Base-by-base conservation (phyloP, 1,284 basidiomycete genomes). In the Pseudozyma hubeiensis region DNA sequence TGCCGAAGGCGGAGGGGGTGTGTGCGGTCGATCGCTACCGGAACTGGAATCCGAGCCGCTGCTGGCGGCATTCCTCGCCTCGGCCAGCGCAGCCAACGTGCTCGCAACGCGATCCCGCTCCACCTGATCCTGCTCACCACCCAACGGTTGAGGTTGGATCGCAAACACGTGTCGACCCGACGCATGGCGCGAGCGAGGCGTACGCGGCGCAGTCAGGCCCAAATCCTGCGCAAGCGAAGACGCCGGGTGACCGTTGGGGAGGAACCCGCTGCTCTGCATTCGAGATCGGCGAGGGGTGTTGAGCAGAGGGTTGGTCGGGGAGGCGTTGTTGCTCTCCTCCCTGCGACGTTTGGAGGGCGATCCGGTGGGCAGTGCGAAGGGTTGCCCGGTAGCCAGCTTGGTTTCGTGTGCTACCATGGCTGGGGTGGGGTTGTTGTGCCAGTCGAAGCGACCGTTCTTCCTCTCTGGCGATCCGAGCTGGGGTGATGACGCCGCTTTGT, bases 221-320 rank as follows among this genome's bases (percentile, higher is more conserved):
- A 79, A 46, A 51, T 73, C 77, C 53, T 77, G 75, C 11, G 77
- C 77, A 7, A 79, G 63, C 11, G 77, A 79, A 6, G 77, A 79
- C 1, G 77, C 77, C 6, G 75, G 77, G 46, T 77, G 77, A 13
- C 77, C 77, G 34, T 79, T 79, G 34, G 77, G 67, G 2, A 79
- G 50, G 40, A 79, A 67, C 8, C 66, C 66, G 30, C 50, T 55
- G 51, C 66, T 70, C 49, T 75, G 59, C 49, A 70, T 50, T 10
- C 67, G 44, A n/a, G 35, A 24, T 3, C 72, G 30, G 3, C 50
- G 53, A 24, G 60, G 62, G 14, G 71, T 62, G 31, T 48, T 58
- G 7, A 65, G 39, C 11, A 65, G 14, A 17, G 47, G 56, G n/a
- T 54, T 55, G 24, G 1, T n/a, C 11, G 45, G 7, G 17, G 49